Conservation (phyloP, 2,329 filamentous ascomycete species). For the Passalora sequoiae region DNA sequence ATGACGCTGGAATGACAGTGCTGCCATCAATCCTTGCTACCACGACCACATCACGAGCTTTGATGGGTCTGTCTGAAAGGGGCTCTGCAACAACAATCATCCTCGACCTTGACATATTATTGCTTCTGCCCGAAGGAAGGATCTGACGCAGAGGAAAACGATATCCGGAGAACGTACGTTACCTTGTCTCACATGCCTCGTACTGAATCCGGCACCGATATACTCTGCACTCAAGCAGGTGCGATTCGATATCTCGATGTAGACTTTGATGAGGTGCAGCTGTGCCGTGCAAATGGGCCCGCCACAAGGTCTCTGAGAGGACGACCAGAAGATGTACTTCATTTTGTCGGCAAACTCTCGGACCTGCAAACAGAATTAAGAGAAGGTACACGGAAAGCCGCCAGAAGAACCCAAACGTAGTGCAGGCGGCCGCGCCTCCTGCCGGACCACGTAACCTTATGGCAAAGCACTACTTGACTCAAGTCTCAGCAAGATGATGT, state of each 20-base stretch:
- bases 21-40: constrained; percentile 9
- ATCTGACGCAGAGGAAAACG: constrained; percentile 2
- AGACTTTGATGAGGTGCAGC: too few relatives aligned
- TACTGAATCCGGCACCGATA: too few relatives aligned
- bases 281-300: too few relatives aligned
- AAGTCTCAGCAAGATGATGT: too few relatives aligned
- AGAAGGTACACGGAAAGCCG: constrained; percentile 6
- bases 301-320: too few relatives aligned
- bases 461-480: too few relatives aligned
- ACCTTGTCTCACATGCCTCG: constrained; percentile 5
- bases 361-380: not conserved
- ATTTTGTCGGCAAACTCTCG: constrained; percentile 9
- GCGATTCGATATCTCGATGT: too few relatives aligned
- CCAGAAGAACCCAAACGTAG: constrained; percentile 8
- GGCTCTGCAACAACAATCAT: constrained; percentile 8
- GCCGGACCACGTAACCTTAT: constrained; percentile 8
- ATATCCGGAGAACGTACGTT: constrained; percentile 9
- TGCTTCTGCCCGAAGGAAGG: too few relatives aligned
- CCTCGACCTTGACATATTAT: constrained; percentile 8
- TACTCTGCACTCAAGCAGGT: too few relatives aligned
- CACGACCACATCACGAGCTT: constrained; percentile 13
- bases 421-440: not conserved
- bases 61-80: constrained; percentile 2
- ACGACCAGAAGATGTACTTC: too few relatives aligned
- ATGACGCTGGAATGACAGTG: constrained; percentile 10